These are phyloP conservation scores for Aurinia saxatilis DNA, from an alignment of 345 rosid genomes.

Conservation along the genomic window DNA sequence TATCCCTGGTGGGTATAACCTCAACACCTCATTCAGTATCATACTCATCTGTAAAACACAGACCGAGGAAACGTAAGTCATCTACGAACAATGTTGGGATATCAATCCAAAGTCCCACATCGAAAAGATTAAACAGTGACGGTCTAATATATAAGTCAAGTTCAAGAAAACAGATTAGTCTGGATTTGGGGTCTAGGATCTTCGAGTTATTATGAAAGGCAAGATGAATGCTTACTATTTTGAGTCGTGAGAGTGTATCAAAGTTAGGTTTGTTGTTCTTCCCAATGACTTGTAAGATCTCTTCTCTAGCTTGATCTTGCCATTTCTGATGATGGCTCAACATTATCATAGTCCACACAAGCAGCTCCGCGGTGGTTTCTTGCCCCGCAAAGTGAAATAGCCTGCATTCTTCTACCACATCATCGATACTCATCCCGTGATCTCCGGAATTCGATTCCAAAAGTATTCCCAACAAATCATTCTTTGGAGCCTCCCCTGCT, in stretches of 20 bases:
- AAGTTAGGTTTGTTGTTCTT: constrained; percentile 20
- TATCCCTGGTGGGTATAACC: constrained; percentile 29
- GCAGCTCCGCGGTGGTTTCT: constrained; percentile 60
- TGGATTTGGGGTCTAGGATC: too few species aligned
- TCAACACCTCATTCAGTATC: constrained; percentile 30
- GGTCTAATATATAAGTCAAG: too few species aligned
- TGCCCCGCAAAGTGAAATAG: constrained; percentile 63
- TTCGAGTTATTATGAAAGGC: neutral
- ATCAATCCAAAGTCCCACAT: too few species aligned
- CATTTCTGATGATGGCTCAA: constrained; percentile 46
- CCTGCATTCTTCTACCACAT: constrained; percentile 70
- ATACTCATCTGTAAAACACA: constrained; percentile 16
- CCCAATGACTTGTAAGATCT: constrained; percentile 46
- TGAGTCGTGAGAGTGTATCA: constrained; percentile 41
- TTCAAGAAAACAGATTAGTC: neutral
- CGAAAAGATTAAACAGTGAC: too few species aligned
- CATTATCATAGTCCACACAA: constrained; percentile 60
- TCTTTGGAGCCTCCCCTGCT: constrained; percentile 21
- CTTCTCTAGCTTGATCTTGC: constrained; percentile 71
- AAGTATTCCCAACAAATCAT: constrained; percentile 39
- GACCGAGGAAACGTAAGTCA: neutral
- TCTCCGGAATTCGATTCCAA: constrained; percentile 34
- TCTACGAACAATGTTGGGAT: too few species aligned
- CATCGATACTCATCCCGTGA: constrained; percentile 33
- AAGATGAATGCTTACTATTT: constrained; percentile 26